Base-by-base conservation (phyloP, 2,329 filamentous ascomycete genomes). In the Fusarium sp. region DNA sequence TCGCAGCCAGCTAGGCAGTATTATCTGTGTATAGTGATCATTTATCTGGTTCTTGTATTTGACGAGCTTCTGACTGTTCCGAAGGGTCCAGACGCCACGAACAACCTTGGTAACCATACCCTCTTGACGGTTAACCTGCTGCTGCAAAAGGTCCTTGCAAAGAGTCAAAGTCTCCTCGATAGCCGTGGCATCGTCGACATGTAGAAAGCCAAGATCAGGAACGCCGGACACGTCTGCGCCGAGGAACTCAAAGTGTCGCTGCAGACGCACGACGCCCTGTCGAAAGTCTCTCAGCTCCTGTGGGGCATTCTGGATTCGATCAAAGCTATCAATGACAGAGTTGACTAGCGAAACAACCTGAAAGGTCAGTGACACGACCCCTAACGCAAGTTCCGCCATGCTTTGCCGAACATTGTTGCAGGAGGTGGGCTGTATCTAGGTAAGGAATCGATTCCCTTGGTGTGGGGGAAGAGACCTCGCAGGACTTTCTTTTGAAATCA, bases 211-310 rank as follows among this genome's bases (percentile, higher is more conserved):
- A 34, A 62, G 35, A 8, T 27, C 16, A 8, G n/a, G n/a, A 2
- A 37, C 18, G 4, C 40, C 16, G 14, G 14, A 62, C 16, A 34
- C n/a, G 29, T 64, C 64, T 4, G 42, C 37, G 6, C 63, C 38
- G n/a, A 70, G 45, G 20, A 47, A 31, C 45, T 70, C 59, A 13
- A 70, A 52, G 42, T 68, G 67, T 2, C 64, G 67, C 27, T 67
- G 59, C 22, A 70, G 64, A 3, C 67, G 67, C 35, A 60, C 16
- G 22, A 47, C 67, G 27, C 64, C 24, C 29, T 58, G 64, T 18
- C 59, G 64, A 35, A 70, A 70, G 59, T 70, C 67, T 14, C 59
- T 56, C 22, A 70, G 34, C 29, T 70, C 67, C 22, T 40, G 64
- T 27, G 67, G 67, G 9, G 67, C 64, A 31, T 70, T 70, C 56